Evolutionary conservation across 2,329 filamentous ascomycete species (phyloP).

Genomic region (Phialophora chinensis): DNA sequence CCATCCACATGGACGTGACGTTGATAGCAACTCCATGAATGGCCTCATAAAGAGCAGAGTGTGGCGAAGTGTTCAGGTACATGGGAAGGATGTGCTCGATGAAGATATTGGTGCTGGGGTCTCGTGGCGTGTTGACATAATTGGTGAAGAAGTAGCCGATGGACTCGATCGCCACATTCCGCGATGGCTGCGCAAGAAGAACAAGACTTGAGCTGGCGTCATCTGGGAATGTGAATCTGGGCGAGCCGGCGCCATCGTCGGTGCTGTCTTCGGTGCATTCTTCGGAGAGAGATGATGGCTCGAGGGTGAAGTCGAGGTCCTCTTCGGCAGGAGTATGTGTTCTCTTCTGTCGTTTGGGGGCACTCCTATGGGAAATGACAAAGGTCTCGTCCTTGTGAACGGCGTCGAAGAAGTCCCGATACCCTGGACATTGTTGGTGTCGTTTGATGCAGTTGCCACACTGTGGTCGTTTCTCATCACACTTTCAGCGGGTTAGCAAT

Average conservation of each 20-base stretch:
- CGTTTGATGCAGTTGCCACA: slow-evolving; percentile 34
- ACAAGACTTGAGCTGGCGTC: background rate
- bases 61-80: slow-evolving; percentile 22
- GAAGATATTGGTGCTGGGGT: slow-evolving; percentile 35
- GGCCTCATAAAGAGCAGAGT: slow-evolving; percentile 27
- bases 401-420: slow-evolving; percentile 31
- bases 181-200: slow-evolving; percentile 22
- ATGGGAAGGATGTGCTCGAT: slow-evolving; percentile 33
- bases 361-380: slow-evolving; percentile 10
- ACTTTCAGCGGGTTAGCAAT: slow-evolving; percentile 21
- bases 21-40: slow-evolving; percentile 30
- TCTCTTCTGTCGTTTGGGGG: slow-evolving; percentile 15
- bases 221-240: background rate
- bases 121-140: slow-evolving; percentile 35
- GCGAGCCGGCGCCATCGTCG: background rate
- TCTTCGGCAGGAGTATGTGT: background rate
- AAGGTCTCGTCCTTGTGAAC: slow-evolving; percentile 31
- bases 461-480: slow-evolving; percentile 29
- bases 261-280: background rate
- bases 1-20: slow-evolving; percentile 33
- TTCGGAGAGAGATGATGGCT: background rate
- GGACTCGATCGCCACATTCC: slow-evolving; percentile 26
- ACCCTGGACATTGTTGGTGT: slow-evolving; percentile 29
- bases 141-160: slow-evolving; percentile 33
- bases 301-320: background rate